Percentiles rank a stretch among this genome's conserved stretches.
phyloP scores from a whole-genome alignment of 371 early-diverging fungal genomes.

The Apophysomyces variabilis region DNA sequence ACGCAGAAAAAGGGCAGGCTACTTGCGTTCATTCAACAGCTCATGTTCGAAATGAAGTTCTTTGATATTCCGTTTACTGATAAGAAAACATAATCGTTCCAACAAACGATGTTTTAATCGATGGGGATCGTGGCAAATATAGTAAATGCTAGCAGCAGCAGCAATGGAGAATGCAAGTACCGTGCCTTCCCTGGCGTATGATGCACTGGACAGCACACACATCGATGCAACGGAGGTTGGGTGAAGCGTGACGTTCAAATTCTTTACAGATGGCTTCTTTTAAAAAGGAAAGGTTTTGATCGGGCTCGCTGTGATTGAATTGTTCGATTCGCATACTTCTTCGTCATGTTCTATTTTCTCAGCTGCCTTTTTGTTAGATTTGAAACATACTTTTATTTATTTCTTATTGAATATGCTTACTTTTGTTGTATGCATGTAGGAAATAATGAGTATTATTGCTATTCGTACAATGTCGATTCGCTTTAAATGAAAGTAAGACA shows the following conservation, averaged over 20 bases:
- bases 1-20: not conserved
- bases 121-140: conserved; percentile 26
- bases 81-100: conserved; percentile 38
- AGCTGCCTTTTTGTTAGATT: too few relatives aligned
- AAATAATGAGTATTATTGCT: too few relatives aligned
- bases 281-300: too few relatives aligned
- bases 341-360: too few relatives aligned
- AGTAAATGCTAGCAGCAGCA: conserved; percentile 18
- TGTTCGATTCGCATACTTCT: too few relatives aligned
- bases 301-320: too few relatives aligned
- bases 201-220: conserved; percentile 9
- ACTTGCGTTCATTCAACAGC: conserved; percentile 36
- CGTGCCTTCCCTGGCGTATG: not conserved
- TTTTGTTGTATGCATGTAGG: too few relatives aligned
- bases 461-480: too few relatives aligned
- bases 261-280: too few relatives aligned
- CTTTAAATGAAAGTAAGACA: too few relatives aligned
- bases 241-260: not conserved
- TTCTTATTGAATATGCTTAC: too few relatives aligned
- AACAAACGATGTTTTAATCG: conserved; percentile 26
- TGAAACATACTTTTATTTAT: too few relatives aligned
- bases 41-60: conserved; percentile 42
- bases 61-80: conserved; percentile 40
- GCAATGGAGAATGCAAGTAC: conserved; percentile 15
- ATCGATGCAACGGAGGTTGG: conserved; percentile 6